Evolutionary conservation across 345 rosid species (phyloP), one percentile per base, ranked within the genome.

Genomic region (Citrus reticulata): DNA sequence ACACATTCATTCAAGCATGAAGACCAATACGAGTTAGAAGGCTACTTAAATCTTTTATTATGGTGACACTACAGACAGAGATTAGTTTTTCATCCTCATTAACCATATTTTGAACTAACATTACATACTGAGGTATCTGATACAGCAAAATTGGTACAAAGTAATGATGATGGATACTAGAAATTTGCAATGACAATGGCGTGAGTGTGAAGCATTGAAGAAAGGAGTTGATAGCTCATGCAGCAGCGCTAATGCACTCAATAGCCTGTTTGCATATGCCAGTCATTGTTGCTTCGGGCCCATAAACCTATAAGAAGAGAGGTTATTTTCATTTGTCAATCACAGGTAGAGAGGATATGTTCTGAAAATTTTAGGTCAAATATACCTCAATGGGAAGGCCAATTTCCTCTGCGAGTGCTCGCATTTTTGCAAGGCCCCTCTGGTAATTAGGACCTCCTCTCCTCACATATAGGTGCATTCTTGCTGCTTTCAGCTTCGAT

Each of bases 281-380:
- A 11, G 98, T 95, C 98, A 95, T 95, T 16, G 98, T 93, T 67
- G 97, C 97, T 84, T 95, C 97, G 35, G 97, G 98, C 17, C 97
- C 97, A 74, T 93, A 95, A 79, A 95, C 98, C 97, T 91, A 9
- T 17, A 57, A 17, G 20, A 57, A 17, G 20, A 62, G n/a, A 16
- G 35, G 71, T 8, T n/a, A 7, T 30, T 55, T 30, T 64, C 6
- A 1, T 49, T 30, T 39, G 6, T 9, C 30, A 49, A 24, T 46
- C 25, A 49, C 7, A 46, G 6, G 22, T 17, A 29, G 11, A 29
- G 32, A 65, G 14, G 8, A 29, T 46, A 74, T 27, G 9, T 4
- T 30, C 11, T 40, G 1, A 16, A 19, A 25, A 20, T 46, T 63
- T 63, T 4, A 4, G 13, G 61, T 24, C 61, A 25, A 16, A 19